A percentile compares a stretch with the other conserved stretches of the same genome.
Conservation (phyloP, 2,329 filamentous ascomycete species). For the Pseudomassariella vexata region DNA sequence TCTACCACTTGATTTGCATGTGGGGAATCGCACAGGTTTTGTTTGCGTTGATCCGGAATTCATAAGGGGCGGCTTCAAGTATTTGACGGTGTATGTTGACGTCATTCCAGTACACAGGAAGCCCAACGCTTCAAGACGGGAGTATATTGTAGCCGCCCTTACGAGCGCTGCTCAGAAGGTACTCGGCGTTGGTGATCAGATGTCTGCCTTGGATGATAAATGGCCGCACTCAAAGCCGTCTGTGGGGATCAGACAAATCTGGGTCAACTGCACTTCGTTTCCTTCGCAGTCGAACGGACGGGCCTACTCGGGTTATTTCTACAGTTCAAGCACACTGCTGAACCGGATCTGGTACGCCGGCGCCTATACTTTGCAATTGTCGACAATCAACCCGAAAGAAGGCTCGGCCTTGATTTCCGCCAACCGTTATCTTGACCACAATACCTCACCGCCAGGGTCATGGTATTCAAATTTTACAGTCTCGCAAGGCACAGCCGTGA, state of each 20-base stretch:
- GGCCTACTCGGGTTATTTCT: slow-evolving; percentile 45
- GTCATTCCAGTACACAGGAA: slow-evolving; percentile 13
- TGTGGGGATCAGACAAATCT: slow-evolving; percentile 27
- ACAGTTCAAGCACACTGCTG: slow-evolving; percentile 40
- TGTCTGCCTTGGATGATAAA: slow-evolving; percentile 5
- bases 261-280: slow-evolving; percentile 33
- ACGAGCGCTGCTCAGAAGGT: slow-evolving; percentile 12
- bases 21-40: slow-evolving; percentile 19
- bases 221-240: slow-evolving; percentile 16
- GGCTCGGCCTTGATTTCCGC: slow-evolving; percentile 13
- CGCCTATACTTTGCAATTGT: slow-evolving; percentile 35
- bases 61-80: slow-evolving; percentile 32
- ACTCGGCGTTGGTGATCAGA: slow-evolving; percentile 4
- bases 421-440: slow-evolving; percentile 9
- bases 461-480: slow-evolving; percentile 28
- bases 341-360: slow-evolving; percentile 49
- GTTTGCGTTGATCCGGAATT: slow-evolving; percentile 28
- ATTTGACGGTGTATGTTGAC: slow-evolving; percentile 29
- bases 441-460: slow-evolving; percentile 11
- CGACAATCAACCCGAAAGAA: slow-evolving; percentile 21
- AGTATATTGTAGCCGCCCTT: background rate
- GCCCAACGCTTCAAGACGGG: slow-evolving; percentile 14
- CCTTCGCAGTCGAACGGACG: slow-evolving; percentile 38
- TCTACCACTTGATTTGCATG: slow-evolving; percentile 22
- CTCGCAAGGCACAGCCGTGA: slow-evolving; percentile 23